Conservation (phyloP, 306 rosid genomes). For the Hippophae rhamnoides region DNA sequence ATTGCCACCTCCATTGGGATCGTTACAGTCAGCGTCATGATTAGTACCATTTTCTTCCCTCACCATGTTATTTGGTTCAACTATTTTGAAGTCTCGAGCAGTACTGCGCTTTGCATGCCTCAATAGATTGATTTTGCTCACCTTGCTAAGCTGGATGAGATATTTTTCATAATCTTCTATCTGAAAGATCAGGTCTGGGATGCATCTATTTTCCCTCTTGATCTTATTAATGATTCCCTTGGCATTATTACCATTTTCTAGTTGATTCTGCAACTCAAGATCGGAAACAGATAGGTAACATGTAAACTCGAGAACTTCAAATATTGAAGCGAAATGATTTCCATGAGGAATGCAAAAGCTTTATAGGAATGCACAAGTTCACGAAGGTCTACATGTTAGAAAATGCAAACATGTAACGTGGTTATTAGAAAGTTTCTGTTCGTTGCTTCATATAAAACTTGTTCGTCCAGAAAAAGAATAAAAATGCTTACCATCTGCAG, state of each 20-base stretch:
- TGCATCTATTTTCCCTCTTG: constrained; percentile 34
- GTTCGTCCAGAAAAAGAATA: neutral
- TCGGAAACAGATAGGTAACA: constrained; percentile 1
- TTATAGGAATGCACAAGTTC: no score
- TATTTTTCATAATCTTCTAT: constrained; percentile 37
- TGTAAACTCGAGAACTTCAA: neutral
- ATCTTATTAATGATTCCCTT: constrained; percentile 27
- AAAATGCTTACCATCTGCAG: constrained; percentile 23
- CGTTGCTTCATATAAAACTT: no score
- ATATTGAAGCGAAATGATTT: neutral
- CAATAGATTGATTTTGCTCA: constrained; percentile 29
- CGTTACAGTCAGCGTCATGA: constrained; percentile 8
- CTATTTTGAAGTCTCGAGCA: constrained; percentile 29
- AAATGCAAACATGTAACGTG: no score
- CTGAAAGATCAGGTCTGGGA: constrained; percentile 34
- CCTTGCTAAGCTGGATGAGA: constrained; percentile 38
- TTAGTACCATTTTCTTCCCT: constrained; percentile 19
- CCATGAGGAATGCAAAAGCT: neutral
- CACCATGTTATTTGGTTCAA: constrained; percentile 1
- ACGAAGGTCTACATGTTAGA: no score
- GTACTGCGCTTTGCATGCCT: constrained; percentile 38
- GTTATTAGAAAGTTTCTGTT: no score
- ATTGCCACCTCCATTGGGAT: constrained; percentile 6
- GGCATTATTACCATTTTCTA: constrained; percentile 12
- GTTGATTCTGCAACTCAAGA: constrained; percentile 22